phyloP scores from a whole-genome alignment of 2,329 filamentous ascomycete genomes.

The Aureobasidium sp. region DNA sequence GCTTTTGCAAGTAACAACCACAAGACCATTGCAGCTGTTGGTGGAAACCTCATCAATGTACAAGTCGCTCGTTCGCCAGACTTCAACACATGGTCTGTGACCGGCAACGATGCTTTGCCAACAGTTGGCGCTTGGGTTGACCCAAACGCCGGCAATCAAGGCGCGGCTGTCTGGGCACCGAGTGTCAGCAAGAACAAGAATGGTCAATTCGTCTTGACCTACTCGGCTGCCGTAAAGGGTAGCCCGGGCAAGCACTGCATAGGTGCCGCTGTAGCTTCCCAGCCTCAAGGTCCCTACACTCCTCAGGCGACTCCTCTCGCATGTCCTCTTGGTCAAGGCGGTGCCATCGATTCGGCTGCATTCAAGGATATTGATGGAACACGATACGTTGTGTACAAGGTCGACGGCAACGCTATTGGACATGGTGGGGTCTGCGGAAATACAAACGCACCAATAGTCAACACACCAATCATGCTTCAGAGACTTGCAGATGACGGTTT shows the following conservation, averaged over 20 bases:
- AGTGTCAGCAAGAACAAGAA: conserved; percentile 25
- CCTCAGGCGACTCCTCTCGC: conserved; percentile 23
- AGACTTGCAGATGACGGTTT: conserved; percentile 23
- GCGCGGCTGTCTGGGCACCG: conserved; percentile 31
- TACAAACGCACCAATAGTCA: conserved; percentile 16
- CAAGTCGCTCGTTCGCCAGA: conserved; percentile 32
- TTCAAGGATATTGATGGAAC: conserved; percentile 24
- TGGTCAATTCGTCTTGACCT: conserved; percentile 26
- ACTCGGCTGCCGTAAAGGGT: conserved; percentile 24
- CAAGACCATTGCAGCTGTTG: conserved; percentile 23
- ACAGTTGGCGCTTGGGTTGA: conserved; percentile 27
- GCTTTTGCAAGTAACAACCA: conserved; percentile 34
- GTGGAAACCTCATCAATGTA: conserved; percentile 27
- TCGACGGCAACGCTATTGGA: conserved; percentile 26
- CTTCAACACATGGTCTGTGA: conserved; percentile 28
- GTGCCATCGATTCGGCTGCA: conserved; percentile 25
- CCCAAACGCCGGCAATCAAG: conserved; percentile 20
- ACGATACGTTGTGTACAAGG: conserved; percentile 26
- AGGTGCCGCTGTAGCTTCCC: conserved; percentile 23
- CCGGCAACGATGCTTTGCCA: conserved; percentile 28
- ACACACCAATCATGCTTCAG: conserved; percentile 27
- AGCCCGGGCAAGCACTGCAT: conserved; percentile 24
- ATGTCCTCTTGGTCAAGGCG: conserved; percentile 25
- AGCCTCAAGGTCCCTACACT: conserved; percentile 24
- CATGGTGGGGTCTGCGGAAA: conserved; percentile 25